phyloP scores from a whole-genome alignment of 1,284 basidiomycete species.

The Cryptococcus amylolentus region DNA sequence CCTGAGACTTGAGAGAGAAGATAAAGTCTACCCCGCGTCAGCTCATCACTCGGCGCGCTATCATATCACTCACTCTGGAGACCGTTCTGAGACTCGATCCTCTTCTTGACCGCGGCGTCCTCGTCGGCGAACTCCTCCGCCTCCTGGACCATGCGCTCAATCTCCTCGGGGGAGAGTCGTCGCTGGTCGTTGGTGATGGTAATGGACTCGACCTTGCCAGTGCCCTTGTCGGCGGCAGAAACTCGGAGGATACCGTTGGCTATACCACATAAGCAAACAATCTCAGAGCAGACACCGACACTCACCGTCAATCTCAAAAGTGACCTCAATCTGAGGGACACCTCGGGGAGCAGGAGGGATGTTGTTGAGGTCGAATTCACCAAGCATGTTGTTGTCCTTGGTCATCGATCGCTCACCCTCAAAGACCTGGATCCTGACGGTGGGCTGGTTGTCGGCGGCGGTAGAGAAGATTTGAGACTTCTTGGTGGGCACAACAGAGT shows the following conservation, averaged over 20 bases:
- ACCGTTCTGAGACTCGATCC: constrained; percentile 78
- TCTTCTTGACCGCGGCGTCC: constrained; percentile 82
- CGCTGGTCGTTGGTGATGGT: constrained; percentile 71
- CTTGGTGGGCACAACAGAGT: constrained; percentile 97
- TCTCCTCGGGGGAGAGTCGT: constrained; percentile 78
- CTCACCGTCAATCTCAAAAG: constrained; percentile 79
- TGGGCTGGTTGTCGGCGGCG: constrained; percentile 89
- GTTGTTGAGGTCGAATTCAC: constrained; percentile 89
- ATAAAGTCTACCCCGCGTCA: constrained; percentile 38
- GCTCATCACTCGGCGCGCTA: background rate
- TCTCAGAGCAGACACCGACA: constrained; percentile 14
- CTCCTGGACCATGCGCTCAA: constrained; percentile 85
- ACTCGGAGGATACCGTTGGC: constrained; percentile 89
- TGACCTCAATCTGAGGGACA: constrained; percentile 91
- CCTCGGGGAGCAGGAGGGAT: constrained; percentile 95
- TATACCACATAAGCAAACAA: constrained; percentile 3
- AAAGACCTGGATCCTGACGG: constrained; percentile 80
- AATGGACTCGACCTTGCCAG: constrained; percentile 83
- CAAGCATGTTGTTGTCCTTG: constrained; percentile 96
- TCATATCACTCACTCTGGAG: constrained; percentile 51
- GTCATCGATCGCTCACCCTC: constrained; percentile 94
- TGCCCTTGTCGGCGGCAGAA: constrained; percentile 83
- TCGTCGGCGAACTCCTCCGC: constrained; percentile 83
- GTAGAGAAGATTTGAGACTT: constrained; percentile 99
- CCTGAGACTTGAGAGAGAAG: constrained; percentile 80